Evolutionary conservation across 768 basidiomycete genomes (phyloP).

Genomic region (Serendipita vermifera): DNA sequence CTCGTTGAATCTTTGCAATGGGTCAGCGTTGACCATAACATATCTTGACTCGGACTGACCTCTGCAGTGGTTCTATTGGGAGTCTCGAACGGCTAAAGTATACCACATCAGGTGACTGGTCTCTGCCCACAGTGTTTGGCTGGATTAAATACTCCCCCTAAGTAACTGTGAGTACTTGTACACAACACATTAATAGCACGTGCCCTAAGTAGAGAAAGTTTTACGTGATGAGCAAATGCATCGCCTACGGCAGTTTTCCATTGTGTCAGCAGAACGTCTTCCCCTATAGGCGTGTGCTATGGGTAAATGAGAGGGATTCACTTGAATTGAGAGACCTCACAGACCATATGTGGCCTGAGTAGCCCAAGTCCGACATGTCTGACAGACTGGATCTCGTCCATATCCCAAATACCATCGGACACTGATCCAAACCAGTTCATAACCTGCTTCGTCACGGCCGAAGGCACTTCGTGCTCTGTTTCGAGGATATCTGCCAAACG

Average conservation of each 20-base stretch:
- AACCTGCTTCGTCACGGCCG: slow-evolving; percentile 49
- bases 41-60: too few relatives aligned
- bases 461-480: slow-evolving; percentile 58
- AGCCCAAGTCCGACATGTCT: slow-evolving; percentile 68
- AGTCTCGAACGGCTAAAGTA: slow-evolving; percentile 70
- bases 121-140: slow-evolving; percentile 13
- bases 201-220: slow-evolving; percentile 58
- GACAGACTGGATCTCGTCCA: slow-evolving; percentile 49
- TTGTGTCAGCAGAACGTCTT: slow-evolving; percentile 41
- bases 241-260: slow-evolving; percentile 76
- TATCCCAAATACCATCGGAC: slow-evolving; percentile 42
- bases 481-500: slow-evolving; percentile 48
- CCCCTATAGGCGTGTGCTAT: slow-evolving; percentile 49
- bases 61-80: slow-evolving; percentile 60
- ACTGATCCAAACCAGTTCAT: slow-evolving; percentile 73
- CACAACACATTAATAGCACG: slow-evolving; percentile 17
- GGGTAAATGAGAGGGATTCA: neutral
- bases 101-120: slow-evolving; percentile 30
- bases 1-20: slow-evolving; percentile 70
- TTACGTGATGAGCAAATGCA: slow-evolving; percentile 50
- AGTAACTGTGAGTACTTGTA: neutral
- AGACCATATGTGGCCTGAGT: slow-evolving; percentile 47
- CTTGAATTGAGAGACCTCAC: neutral
- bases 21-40: too few relatives aligned
- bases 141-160: slow-evolving; percentile 65